phyloP scores from a whole-genome alignment of 768 basidiomycete species.

The Porpolomopsis calyptriformis region DNA sequence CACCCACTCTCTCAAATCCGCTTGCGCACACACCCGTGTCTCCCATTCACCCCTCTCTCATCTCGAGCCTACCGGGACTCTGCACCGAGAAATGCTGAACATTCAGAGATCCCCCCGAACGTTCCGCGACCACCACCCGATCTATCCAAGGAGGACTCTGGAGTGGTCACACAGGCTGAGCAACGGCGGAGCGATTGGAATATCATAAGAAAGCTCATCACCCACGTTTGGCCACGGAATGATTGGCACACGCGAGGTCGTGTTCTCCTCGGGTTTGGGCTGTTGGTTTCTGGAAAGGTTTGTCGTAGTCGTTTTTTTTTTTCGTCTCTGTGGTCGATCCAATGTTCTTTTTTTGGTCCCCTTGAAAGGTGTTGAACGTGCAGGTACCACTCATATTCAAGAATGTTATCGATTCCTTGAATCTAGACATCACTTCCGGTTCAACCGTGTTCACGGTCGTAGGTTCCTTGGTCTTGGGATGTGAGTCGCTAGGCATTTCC shows the following conservation, averaged over 20 bases:
- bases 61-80: no score
- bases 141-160: no score
- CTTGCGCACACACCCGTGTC: no score
- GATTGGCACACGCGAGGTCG: constrained; percentile 75
- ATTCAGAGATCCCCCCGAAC: no score
- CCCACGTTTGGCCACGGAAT: constrained; percentile 86
- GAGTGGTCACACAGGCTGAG: constrained; percentile 28
- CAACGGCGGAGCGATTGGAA: constrained; percentile 76
- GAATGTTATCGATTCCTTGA: constrained; percentile 77
- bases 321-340: neutral
- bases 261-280: constrained; percentile 69
- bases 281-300: constrained; percentile 83
- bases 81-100: no score
- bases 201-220: constrained; percentile 72
- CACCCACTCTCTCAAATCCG: no score
- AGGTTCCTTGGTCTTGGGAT: constrained; percentile 84
- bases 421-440: constrained; percentile 62
- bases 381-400: constrained; percentile 99
- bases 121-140: no score
- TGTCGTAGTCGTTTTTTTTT: constrained; percentile 10
- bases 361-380: constrained; percentile 73
- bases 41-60: no score
- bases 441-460: constrained; percentile 86
- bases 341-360: neutral
- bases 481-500: constrained; percentile 42